Percentiles rank a stretch among this genome's conserved stretches.
Evolutionary conservation across 2,329 filamentous ascomycete genomes (phyloP).

Genomic region (Xylariales sp.): DNA sequence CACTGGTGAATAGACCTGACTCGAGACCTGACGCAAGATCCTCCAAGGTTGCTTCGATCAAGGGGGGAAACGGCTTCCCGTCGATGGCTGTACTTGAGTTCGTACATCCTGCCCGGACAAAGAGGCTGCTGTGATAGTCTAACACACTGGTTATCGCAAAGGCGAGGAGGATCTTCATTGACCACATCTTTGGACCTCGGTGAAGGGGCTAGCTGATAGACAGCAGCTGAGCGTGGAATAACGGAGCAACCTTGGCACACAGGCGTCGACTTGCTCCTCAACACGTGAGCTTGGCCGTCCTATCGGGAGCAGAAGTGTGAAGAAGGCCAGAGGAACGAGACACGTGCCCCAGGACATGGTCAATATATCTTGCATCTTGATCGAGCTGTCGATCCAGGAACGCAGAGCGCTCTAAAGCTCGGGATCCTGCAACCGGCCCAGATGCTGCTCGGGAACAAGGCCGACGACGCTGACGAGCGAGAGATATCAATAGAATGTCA

Average conservation of each 20-base stretch:
- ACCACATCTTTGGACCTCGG: too few species aligned
- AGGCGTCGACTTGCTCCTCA: too few species aligned
- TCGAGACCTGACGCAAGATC: constrained; percentile 21
- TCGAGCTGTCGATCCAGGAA: background rate
- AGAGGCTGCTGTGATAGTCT: background rate
- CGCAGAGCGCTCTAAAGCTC: background rate
- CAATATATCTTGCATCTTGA: background rate
- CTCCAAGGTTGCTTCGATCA: constrained; percentile 20
- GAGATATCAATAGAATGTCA: constrained; percentile 1
- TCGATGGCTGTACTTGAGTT: constrained; percentile 7
- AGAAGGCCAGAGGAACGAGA: too few species aligned
- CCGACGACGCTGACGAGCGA: background rate
- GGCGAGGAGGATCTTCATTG: constrained; percentile 1
- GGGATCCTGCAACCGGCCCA: background rate
- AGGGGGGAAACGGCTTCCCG: constrained; percentile 12
- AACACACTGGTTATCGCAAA: background rate
- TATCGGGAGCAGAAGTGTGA: too few species aligned
- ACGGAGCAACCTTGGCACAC: too few species aligned
- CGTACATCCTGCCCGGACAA: background rate
- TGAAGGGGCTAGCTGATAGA: too few species aligned
- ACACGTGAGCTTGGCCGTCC: too few species aligned
- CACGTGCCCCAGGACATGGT: too few species aligned
- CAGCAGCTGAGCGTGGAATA: too few species aligned
- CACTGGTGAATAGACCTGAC: constrained; percentile 22
- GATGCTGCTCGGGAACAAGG: background rate